These are phyloP conservation scores for Sarocladium kiliense DNA, from an alignment of 2,329 filamentous ascomycete species.

Conservation along the genomic window DNA sequence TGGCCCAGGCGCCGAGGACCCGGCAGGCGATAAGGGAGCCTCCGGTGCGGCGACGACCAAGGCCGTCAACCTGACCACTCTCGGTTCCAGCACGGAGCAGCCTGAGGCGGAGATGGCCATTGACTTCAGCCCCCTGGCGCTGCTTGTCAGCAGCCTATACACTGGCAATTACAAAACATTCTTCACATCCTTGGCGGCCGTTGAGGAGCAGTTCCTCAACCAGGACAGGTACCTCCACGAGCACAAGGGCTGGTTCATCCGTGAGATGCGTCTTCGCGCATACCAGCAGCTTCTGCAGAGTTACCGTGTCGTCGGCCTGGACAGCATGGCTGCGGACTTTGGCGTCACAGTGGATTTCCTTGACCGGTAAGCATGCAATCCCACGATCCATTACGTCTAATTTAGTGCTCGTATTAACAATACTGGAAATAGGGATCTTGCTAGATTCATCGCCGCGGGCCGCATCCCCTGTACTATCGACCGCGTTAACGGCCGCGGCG, in stretches of 20 bases:
- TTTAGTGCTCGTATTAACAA: not conserved
- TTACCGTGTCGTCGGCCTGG: conserved; percentile 93
- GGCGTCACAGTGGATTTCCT: conserved; percentile 95
- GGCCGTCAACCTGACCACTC: conserved; percentile 81
- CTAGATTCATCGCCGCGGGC: conserved; percentile 92
- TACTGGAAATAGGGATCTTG: conserved; percentile 64
- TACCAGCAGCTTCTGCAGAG: conserved; percentile 97
- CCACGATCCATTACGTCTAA: too few species aligned
- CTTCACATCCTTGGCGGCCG: conserved; percentile 81
- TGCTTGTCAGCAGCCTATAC: conserved; percentile 87
- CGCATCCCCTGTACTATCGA: conserved; percentile 97
- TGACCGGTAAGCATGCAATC: conserved; percentile 63
- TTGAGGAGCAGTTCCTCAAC: conserved; percentile 90
- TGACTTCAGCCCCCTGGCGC: conserved; percentile 84
- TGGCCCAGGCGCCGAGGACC: conserved; percentile 74
- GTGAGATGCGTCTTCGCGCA: conserved; percentile 93
- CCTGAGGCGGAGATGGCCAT: conserved; percentile 75
- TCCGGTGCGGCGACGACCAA: conserved; percentile 43
- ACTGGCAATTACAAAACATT: conserved; percentile 90
- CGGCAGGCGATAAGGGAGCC: conserved; percentile 56
- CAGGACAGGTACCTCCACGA: conserved; percentile 94
- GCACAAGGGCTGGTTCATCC: conserved; percentile 95
- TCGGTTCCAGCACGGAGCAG: conserved; percentile 66
- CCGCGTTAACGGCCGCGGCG: conserved; percentile 89
- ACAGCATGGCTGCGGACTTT: conserved; percentile 96